A percentile compares a stretch with the other conserved stretches of the same genome.
Conservation (phyloP, 495 filamentous ascomycete genomes). For the Schizothecium vesticola region DNA sequence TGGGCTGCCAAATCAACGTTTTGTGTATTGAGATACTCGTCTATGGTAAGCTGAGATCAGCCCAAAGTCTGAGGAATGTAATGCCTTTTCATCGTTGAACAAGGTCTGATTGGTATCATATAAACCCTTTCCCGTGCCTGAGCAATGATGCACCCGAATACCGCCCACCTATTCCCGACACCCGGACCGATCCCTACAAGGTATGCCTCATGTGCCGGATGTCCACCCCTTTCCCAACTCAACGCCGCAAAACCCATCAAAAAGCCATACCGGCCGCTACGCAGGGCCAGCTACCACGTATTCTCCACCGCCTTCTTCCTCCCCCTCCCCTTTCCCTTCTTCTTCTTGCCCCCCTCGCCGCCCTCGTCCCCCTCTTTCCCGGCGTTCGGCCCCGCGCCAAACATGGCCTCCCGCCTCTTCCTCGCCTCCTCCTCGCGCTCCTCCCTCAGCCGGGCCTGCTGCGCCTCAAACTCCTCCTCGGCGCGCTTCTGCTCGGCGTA, state of each 20-base stretch:
- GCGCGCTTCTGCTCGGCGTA: conserved; percentile 64
- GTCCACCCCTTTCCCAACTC: not conserved
- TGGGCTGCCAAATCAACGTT: not conserved
- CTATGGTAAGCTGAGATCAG: not conserved
- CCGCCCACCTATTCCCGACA: not conserved
- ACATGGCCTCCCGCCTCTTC: conserved; percentile 49
- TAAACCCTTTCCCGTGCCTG: not conserved
- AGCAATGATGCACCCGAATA: not conserved
- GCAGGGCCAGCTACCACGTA: not conserved
- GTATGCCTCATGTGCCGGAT: too few relatives aligned
- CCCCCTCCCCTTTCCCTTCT: conserved; percentile 19
- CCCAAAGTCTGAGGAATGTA: not conserved
- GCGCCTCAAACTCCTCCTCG: conserved; percentile 60
- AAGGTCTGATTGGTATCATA: not conserved
- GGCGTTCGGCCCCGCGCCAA: conserved; percentile 36
- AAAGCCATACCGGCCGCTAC: not conserved
- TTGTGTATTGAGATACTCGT: not conserved
- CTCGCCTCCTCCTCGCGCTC: conserved; percentile 42
- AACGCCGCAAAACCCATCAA: not conserved
- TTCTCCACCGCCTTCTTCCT: conserved; percentile 12
- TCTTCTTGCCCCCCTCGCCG: conserved; percentile 36
- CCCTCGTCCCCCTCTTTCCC: conserved; percentile 29
- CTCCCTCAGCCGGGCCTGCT: conserved; percentile 41
- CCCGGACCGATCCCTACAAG: too few relatives aligned
- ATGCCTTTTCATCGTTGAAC: not conserved